Evolutionary conservation across 345 rosid species (phyloP), one percentile per base, ranked within the genome.

Genomic region (Noccaea caerulescens): DNA sequence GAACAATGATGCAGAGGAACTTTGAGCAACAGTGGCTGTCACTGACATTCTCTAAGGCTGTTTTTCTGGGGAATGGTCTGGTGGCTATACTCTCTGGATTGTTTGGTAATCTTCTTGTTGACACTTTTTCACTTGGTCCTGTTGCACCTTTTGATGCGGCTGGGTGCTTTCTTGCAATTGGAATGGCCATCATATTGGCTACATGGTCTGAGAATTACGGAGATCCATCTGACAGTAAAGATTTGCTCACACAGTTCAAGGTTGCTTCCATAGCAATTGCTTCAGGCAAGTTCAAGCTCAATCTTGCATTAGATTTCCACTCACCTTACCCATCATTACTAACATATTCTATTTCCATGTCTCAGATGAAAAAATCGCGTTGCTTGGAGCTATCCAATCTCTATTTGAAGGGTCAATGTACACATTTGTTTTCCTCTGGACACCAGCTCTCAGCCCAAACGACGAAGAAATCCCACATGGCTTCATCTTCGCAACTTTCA

Each of bases 131-230:
- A 14, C 87, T 91, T 55, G 97, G 97, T 11, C 97, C 92, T 43
- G 97, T 91, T 60, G 90, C 95, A 51, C 97, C 97, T 38, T 91
- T 88, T 79, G 97, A 91, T 84, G 97, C 95, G 64, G 97, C 95
- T 54, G 85, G 91, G 49, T 86, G 92, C 81, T 81, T 91, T 82
- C 89, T 91, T 42, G 89, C 91, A 2, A 85, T 91, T 65, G 97
- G 97, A 18, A 82, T 87, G 97, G 87, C 89, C 14, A 39, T 91
- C 76, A 91, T 91, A 33, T 20, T 91, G 66, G 85, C 94, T 8
- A 80, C 92, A 16, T 91, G 94, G 94, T 58, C 84, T 67, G 97
- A 91, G 72, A 91, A 91, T 65, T 86, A 58, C 73, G 97, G 97
- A 68, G 97, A 88, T 76, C 68, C 94, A 46, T 82, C 94, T 8